Evolutionary conservation across 768 basidiomycete species (phyloP).

Genomic region (Pleurotus djamor): DNA sequence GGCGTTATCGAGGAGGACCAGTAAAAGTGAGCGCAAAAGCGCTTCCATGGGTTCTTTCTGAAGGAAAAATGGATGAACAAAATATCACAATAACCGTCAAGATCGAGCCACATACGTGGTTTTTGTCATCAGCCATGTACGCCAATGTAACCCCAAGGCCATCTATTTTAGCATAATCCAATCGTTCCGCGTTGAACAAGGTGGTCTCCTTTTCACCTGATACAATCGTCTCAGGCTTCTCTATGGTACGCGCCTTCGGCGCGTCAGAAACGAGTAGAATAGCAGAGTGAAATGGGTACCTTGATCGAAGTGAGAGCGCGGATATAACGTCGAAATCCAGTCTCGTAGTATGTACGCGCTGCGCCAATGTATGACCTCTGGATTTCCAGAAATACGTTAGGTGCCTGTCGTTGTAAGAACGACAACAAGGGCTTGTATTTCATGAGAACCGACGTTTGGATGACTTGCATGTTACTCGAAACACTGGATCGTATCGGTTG

Average conservation of each 20-base stretch:
- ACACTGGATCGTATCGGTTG: slow-evolving; percentile 81
- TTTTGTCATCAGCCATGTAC: slow-evolving; percentile 88
- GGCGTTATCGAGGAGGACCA: slow-evolving; percentile 95
- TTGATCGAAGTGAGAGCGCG: slow-evolving; percentile 80
- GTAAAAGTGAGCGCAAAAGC: slow-evolving; percentile 76
- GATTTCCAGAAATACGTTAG: slow-evolving; percentile 80
- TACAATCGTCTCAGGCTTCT: slow-evolving; percentile 69
- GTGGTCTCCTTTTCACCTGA: slow-evolving; percentile 34
- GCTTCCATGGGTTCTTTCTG: slow-evolving; percentile 86
- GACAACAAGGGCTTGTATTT: slow-evolving; percentile 81
- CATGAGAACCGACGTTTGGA: slow-evolving; percentile 84
- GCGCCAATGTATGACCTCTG: slow-evolving; percentile 83
- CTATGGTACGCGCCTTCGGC: slow-evolving; percentile 58
- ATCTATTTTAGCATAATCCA: slow-evolving; percentile 70
- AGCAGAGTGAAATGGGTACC: slow-evolving; percentile 32
- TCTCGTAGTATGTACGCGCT: slow-evolving; percentile 92
- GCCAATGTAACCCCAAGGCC: slow-evolving; percentile 80
- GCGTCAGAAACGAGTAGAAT: background rate
- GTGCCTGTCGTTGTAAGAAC: slow-evolving; percentile 83
- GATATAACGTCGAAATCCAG: slow-evolving; percentile 88
- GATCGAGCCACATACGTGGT: slow-evolving; percentile 54
- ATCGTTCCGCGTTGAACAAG: slow-evolving; percentile 47
- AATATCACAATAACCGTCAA: too few species aligned
- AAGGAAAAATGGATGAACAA: too few species aligned
- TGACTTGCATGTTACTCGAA: slow-evolving; percentile 88